phyloP scores from a whole-genome alignment of 129 eudicot species.

The Heracleum sosnowskyi region DNA sequence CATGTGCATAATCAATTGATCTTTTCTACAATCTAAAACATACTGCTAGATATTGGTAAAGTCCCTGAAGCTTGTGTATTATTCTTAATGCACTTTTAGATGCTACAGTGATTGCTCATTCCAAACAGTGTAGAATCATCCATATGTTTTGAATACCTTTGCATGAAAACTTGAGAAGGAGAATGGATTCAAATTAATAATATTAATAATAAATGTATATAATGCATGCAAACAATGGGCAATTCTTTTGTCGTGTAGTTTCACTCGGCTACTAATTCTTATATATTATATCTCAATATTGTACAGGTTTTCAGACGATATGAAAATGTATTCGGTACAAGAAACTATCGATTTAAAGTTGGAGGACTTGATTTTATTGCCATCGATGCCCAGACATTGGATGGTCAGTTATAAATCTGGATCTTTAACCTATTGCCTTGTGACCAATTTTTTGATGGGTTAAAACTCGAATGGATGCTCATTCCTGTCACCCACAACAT shows the following conservation, averaged over 20 bases:
- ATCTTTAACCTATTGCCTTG: not conserved
- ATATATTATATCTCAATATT: constrained; percentile 13
- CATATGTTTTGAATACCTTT: not conserved
- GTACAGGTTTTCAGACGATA: constrained; percentile 64
- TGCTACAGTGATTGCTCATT: not conserved
- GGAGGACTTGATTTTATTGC: constrained; percentile 85
- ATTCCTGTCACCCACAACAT: not conserved
- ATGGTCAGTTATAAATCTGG: constrained; percentile 40
- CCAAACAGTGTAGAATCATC: not conserved
- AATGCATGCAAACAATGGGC: not conserved
- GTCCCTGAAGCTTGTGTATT: not conserved
- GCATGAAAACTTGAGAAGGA: not conserved
- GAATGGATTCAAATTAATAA: not conserved
- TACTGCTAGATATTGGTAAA: not conserved
- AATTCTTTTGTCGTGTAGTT: not conserved
- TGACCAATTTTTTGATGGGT: not conserved
- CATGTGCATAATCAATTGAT: not conserved
- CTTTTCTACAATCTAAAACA: not conserved
- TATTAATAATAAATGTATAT: not conserved
- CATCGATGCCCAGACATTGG: constrained; percentile 87
- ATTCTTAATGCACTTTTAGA: not conserved
- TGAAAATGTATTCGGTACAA: constrained; percentile 69
- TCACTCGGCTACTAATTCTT: not conserved
- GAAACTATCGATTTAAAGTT: constrained; percentile 55
- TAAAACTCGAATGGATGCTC: not conserved